phyloP scores from a whole-genome alignment of 164 flowering plant species.

The Magnolia officinalis region DNA sequence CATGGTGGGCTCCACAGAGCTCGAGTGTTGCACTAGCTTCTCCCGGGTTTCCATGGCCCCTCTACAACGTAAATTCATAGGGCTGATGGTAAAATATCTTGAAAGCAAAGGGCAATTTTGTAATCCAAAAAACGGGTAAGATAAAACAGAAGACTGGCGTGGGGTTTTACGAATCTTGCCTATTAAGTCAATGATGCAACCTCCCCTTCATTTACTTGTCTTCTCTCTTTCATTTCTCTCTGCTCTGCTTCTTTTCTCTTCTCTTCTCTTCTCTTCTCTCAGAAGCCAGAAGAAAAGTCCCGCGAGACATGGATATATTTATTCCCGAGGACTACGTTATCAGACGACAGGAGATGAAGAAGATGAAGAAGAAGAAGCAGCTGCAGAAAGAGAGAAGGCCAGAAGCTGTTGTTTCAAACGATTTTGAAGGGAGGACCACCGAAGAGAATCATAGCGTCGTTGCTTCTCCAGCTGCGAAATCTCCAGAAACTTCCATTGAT shows the following conservation, averaged over 20 bases:
- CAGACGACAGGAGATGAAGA: slow-evolving; percentile 20
- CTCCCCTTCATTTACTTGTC: background rate
- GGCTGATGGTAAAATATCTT: too few relatives aligned
- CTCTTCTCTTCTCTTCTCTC: background rate
- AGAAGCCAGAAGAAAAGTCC: background rate
- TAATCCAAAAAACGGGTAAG: background rate
- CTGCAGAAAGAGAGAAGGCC: slow-evolving; percentile 12
- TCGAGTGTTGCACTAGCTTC: too few relatives aligned
- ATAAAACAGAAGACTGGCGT: background rate
- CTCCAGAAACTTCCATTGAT: slow-evolving; percentile 5
- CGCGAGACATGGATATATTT: slow-evolving; percentile 13
- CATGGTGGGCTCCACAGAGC: too few relatives aligned
- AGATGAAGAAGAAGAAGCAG: slow-evolving; percentile 7
- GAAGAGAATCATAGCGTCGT: background rate
- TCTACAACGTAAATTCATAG: too few relatives aligned
- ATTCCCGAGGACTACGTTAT: slow-evolving; percentile 19
- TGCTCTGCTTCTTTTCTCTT: background rate
- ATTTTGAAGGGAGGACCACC: background rate
- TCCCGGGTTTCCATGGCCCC: too few relatives aligned
- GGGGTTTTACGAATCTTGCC: background rate
- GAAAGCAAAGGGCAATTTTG: background rate
- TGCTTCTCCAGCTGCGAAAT: slow-evolving; percentile 8
- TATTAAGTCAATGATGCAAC: slow-evolving; percentile 3
- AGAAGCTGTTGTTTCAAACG: background rate
- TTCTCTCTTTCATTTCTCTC: background rate